These are phyloP conservation scores for Zygosaccharomyces pseudorouxii DNA, from an alignment of 805 yeast species.

Conservation along the genomic window DNA sequence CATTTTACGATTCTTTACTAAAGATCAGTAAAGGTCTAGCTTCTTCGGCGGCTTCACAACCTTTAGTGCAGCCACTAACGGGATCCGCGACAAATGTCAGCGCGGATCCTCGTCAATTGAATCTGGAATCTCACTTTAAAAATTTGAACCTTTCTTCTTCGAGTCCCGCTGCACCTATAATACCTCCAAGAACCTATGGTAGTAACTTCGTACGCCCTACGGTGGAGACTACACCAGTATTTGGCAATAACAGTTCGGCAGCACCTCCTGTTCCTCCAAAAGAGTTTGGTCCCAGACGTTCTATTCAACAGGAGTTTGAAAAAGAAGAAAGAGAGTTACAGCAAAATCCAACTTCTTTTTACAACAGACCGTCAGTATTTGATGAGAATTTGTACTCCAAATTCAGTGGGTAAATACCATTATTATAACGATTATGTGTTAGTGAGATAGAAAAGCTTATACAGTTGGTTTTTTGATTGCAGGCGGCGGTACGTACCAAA, in stretches of 20 bases:
- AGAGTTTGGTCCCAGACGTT: conserved; percentile 1
- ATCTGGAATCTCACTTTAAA: conserved; percentile 3
- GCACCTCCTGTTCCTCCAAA: conserved; percentile 25
- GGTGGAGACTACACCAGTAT: conserved; percentile 1
- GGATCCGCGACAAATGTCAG: conserved; percentile 5
- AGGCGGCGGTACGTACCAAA: conserved; percentile 29
- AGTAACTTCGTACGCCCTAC: background rate
- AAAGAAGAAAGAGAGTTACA: conserved; percentile 25
- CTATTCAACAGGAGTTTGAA: conserved; percentile 10
- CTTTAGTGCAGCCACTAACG: conserved; percentile 1
- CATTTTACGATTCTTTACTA: conserved; percentile 52
- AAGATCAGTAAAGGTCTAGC: conserved; percentile 28
- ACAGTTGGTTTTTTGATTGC: background rate
- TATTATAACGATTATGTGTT: background rate
- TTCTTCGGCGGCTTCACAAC: conserved; percentile 8
- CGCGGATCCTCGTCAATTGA: background rate
- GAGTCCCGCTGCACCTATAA: conserved; percentile 16
- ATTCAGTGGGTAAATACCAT: conserved; percentile 20
- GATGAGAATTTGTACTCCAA: conserved; percentile 45
- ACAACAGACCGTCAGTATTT: conserved; percentile 48
- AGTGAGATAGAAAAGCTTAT: background rate
- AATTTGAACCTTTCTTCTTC: conserved; percentile 1
- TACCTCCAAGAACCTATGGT: conserved; percentile 9
- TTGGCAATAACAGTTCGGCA: background rate
- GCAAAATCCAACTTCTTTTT: conserved; percentile 40